These are phyloP conservation scores for Phytopythium litorale DNA, from an alignment of 352 stramenopile genomes.

Conservation along the genomic window DNA sequence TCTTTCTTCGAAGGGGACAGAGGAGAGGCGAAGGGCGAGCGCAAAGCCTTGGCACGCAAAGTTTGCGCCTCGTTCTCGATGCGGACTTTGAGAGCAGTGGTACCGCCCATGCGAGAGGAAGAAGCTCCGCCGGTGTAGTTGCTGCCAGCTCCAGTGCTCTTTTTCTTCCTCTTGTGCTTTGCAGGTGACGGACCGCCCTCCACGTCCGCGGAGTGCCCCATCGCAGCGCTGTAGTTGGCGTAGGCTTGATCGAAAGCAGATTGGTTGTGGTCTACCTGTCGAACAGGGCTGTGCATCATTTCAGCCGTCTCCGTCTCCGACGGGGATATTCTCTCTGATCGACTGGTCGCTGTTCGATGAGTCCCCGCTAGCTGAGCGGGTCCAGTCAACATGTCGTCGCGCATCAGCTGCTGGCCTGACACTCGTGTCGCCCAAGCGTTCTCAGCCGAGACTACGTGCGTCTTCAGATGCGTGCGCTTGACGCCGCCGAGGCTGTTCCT, in stretches of 20 bases:
- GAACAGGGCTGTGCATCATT: background rate
- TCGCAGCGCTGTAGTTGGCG: conserved; percentile 8
- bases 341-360: conserved; percentile 15
- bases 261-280: conserved; percentile 6
- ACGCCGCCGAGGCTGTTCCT: conserved; percentile 24
- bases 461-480: conserved; percentile 54
- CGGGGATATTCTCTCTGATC: conserved; percentile 12
- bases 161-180: conserved; percentile 35
- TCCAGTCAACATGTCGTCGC: conserved; percentile 18
- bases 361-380: background rate
- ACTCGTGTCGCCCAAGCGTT: conserved; percentile 22
- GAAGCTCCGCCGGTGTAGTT: background rate
- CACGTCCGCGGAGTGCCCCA: background rate
- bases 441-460: conserved; percentile 39
- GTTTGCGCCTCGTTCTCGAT: conserved; percentile 40
- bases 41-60: conserved; percentile 26
- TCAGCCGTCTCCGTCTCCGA: background rate
- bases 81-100: conserved; percentile 32
- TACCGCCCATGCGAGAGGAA: background rate
- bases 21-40: conserved; percentile 25
- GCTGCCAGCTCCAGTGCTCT: conserved; percentile 5
- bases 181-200: conserved; percentile 4
- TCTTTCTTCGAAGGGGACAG: conserved; percentile 16
- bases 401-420: conserved; percentile 22
- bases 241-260: conserved; percentile 11